Percentiles rank a stretch among this genome's conserved stretches.
phyloP scores from a whole-genome alignment of 352 stramenopile species.

The Globisporangium nagaii region DNA sequence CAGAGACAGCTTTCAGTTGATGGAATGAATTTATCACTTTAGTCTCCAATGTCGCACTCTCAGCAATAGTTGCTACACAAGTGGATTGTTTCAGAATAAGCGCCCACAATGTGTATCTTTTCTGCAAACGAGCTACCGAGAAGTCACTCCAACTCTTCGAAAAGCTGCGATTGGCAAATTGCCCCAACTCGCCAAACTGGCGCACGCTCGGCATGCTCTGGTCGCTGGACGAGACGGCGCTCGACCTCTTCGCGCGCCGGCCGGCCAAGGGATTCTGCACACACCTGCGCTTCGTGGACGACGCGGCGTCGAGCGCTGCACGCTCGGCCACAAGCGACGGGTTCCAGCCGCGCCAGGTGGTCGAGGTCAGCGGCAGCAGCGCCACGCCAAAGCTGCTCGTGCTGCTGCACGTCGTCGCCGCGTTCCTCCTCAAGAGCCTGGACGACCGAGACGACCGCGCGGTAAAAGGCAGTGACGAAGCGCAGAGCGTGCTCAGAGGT shows the following conservation, averaged over 20 bases:
- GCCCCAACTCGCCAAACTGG: background rate
- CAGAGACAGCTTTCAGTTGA: too few species aligned
- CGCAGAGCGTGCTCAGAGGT: background rate
- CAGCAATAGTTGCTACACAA: too few species aligned
- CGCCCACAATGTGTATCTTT: too few species aligned
- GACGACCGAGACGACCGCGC: background rate
- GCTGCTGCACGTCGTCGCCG: constrained; percentile 48
- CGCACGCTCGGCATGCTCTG: constrained; percentile 11
- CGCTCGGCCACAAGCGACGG: constrained; percentile 18
- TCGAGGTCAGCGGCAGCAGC: constrained; percentile 47
- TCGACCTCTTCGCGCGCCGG: constrained; percentile 66
- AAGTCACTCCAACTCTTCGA: too few species aligned
- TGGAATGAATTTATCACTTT: too few species aligned
- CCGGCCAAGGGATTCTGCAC: constrained; percentile 48
- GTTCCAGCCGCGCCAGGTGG: constrained; percentile 48
- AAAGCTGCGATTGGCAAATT: too few species aligned
- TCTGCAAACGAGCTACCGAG: too few species aligned
- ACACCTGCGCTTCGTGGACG: constrained; percentile 48
- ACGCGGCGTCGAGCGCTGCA: constrained; percentile 13
- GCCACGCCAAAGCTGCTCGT: constrained; percentile 35
- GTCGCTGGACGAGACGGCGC: constrained; percentile 59
- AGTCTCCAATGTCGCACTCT: too few species aligned
- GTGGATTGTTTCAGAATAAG: too few species aligned
- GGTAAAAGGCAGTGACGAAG: background rate
- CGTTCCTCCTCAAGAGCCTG: constrained; percentile 35